Conservation (phyloP, 1,139 yeast genomes). For the Candida sojae region DNA sequence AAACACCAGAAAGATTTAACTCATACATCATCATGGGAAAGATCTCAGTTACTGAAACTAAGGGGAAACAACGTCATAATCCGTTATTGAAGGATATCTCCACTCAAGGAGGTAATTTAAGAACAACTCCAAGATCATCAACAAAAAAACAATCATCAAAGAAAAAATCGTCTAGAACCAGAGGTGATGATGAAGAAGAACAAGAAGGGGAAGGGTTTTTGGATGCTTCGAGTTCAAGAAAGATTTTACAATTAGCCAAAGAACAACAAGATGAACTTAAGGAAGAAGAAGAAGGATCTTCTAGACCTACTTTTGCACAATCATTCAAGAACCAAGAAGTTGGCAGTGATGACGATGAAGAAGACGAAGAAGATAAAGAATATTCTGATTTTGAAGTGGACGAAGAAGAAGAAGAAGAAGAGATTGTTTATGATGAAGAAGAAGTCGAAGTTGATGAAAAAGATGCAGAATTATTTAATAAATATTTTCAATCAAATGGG, state of each 20-base stretch:
- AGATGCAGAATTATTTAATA: conserved; percentile 71
- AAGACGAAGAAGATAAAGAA: conserved; percentile 35
- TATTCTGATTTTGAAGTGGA: conserved; percentile 55
- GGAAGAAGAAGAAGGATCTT: conserved; percentile 49
- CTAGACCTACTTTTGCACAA: conserved; percentile 22
- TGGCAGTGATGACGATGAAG: conserved; percentile 38
- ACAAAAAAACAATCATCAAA: conserved; percentile 7
- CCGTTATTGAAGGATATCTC: conserved; percentile 80
- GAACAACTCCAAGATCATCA: conserved; percentile 35
- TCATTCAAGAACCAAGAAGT: conserved; percentile 25
- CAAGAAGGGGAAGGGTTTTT: conserved; percentile 63
- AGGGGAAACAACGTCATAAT: conserved; percentile 62
- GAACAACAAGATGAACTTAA: conserved; percentile 91
- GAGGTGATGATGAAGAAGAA: conserved; percentile 38
- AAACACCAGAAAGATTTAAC: neutral
- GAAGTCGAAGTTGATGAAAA: conserved; percentile 68
- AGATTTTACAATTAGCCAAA: conserved; percentile 82
- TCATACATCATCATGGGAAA: conserved; percentile 57
- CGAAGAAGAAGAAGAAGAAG: conserved; percentile 54
- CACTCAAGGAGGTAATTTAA: conserved; percentile 69
- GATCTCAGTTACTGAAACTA: conserved; percentile 49
- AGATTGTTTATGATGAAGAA: conserved; percentile 42
- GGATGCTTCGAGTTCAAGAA: conserved; percentile 82
- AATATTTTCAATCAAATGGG: conserved; percentile 51
- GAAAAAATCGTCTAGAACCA: conserved; percentile 7